phyloP scores from a whole-genome alignment of 306 rosid species.

The Carpinus viminea region DNA sequence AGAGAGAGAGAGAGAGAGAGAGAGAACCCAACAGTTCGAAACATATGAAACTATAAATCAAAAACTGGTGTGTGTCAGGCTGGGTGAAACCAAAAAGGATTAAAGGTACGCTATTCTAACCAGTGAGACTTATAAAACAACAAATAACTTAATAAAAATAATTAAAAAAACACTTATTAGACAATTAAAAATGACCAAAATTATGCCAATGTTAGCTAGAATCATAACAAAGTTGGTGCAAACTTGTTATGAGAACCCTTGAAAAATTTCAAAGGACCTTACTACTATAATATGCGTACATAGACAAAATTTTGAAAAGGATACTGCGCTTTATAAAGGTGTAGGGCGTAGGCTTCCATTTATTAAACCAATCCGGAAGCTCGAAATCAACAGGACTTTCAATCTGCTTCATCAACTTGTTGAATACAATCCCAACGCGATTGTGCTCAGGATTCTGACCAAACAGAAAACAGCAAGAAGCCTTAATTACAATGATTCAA shows the following conservation, averaged over 20 bases:
- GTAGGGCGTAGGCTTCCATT: constrained; percentile 59
- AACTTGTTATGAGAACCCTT: background rate
- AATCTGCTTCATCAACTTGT: constrained; percentile 67
- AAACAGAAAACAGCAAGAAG: constrained; percentile 24
- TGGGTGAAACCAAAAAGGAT: background rate
- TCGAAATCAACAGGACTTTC: constrained; percentile 80
- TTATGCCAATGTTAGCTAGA: background rate
- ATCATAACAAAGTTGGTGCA: background rate
- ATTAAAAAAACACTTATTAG: background rate
- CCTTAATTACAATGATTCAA: constrained; percentile 24
- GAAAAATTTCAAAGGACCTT: background rate
- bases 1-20: constrained; percentile 17
- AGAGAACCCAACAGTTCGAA: constrained; percentile 3
- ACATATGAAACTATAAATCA: constrained; percentile 14
- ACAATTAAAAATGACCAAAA: background rate
- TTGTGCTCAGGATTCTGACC: constrained; percentile 62
- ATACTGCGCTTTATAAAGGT: constrained; percentile 88
- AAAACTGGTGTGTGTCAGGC: constrained; percentile 2
- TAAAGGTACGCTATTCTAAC: background rate
- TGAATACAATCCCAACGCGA: constrained; percentile 58
- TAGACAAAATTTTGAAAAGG: constrained; percentile 42
- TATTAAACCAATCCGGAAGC: constrained; percentile 74
- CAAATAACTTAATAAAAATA: background rate
- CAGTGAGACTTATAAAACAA: background rate
- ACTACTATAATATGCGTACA: background rate